Evolutionary conservation across 1,284 basidiomycete species (phyloP).

Genomic region (Cutaneotrichosporon spelunceum): DNA sequence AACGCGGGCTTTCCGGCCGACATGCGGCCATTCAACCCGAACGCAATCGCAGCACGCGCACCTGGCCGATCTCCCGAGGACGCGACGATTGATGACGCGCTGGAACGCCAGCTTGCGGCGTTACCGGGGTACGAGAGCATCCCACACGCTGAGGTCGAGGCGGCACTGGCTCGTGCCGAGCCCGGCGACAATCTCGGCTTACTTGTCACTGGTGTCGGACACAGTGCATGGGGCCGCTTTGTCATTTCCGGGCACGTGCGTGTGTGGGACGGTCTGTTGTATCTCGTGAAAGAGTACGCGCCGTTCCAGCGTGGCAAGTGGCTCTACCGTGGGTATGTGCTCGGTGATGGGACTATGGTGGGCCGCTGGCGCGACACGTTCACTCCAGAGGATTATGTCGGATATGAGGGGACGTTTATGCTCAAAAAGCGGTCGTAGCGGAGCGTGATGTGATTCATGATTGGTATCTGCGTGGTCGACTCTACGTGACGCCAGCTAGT

Average conservation of each 20-base stretch:
- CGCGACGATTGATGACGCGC: slow-evolving; percentile 36
- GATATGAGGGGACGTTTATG: slow-evolving; percentile 53
- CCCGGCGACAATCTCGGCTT: slow-evolving; percentile 34
- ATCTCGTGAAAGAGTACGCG: slow-evolving; percentile 56
- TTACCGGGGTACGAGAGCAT: slow-evolving; percentile 46
- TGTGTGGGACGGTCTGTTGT: slow-evolving; percentile 56
- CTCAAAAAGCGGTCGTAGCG: slow-evolving; percentile 36
- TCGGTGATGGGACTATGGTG: slow-evolving; percentile 45
- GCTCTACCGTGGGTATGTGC: slow-evolving; percentile 55
- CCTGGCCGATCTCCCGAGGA: slow-evolving; percentile 35
- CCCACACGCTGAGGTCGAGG: slow-evolving; percentile 33
- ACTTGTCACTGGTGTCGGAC: slow-evolving; percentile 54
- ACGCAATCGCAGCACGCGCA: slow-evolving; percentile 12
- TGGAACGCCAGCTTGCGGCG: slow-evolving; percentile 42
- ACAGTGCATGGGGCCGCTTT: slow-evolving; percentile 57
- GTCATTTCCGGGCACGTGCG: slow-evolving; percentile 54
- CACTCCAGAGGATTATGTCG: slow-evolving; percentile 48
- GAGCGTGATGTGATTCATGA: neutral
- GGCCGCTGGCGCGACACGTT: slow-evolving; percentile 52
- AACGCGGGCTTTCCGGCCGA: slow-evolving; percentile 48
- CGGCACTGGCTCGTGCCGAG: slow-evolving; percentile 24
- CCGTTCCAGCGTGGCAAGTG: slow-evolving; percentile 50
- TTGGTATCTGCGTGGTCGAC: too few relatives aligned
- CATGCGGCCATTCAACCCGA: slow-evolving; percentile 24
- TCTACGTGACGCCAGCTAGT: too few relatives aligned